Percentiles rank a stretch among this genome's conserved stretches.
Conservation (phyloP, 306 rosid genomes). For the Adenanthera pavonina region DNA sequence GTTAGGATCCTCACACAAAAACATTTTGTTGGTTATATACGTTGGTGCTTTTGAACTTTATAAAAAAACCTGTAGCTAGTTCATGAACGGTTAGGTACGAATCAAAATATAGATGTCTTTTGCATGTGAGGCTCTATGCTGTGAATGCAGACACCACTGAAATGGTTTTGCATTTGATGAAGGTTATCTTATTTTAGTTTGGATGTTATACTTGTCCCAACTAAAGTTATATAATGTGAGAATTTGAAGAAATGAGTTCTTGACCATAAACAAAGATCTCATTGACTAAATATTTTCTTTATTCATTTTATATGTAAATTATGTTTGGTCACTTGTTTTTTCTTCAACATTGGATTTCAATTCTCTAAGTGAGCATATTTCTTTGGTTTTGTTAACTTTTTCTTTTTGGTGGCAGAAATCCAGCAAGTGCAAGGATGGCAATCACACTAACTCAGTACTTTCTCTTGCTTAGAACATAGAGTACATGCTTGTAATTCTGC, state of each 20-base stretch:
- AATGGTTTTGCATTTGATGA: conserved; percentile 24
- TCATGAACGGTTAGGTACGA: neutral
- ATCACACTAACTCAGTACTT: conserved; percentile 85
- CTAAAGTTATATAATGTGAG: neutral
- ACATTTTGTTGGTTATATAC: neutral
- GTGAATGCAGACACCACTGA: conserved; percentile 2
- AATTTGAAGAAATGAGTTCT: neutral
- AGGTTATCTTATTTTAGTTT: conserved; percentile 5
- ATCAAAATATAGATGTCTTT: conserved; percentile 7
- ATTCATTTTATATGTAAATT: neutral
- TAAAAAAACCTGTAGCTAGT: neutral
- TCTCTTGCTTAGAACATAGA: conserved; percentile 97
- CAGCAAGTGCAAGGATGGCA: conserved; percentile 72
- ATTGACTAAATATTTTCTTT: neutral
- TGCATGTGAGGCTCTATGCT: neutral
- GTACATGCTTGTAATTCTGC: conserved; percentile 62
- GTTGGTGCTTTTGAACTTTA: conserved; percentile 14
- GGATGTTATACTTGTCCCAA: neutral
- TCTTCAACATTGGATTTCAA: conserved; percentile 1
- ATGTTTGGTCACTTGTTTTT: conserved; percentile 17
- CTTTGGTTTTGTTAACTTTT: conserved; percentile 42
- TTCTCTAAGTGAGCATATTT: conserved; percentile 20
- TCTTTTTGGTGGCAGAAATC: conserved; percentile 50
- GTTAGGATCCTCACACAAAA: neutral
- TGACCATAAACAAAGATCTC: conserved; percentile 5